Percentiles rank a stretch among this genome's conserved stretches.
These are phyloP conservation scores for Guadua angustifolia DNA, from an alignment of 176 grass and related monocot genomes.

Conservation along the genomic window DNA sequence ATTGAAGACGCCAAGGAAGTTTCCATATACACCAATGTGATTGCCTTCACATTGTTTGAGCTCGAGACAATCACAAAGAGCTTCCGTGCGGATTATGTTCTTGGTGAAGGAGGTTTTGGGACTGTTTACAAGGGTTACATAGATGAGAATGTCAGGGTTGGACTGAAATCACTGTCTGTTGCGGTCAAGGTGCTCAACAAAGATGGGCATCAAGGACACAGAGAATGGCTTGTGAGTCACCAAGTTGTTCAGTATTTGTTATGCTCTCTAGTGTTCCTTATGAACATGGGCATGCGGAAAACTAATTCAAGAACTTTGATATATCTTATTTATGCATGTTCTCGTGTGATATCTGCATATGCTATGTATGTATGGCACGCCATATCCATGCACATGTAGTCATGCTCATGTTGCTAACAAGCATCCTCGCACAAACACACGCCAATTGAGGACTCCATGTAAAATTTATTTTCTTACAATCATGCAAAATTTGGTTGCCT, in stretches of 20 bases:
- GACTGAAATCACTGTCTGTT: slow-evolving; percentile 90
- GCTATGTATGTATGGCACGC: slow-evolving; percentile 10
- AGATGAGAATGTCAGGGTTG: slow-evolving; percentile 98
- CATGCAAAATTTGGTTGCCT: slow-evolving; percentile 5
- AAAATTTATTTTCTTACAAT: no score
- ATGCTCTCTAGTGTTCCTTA: background rate
- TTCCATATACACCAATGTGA: slow-evolving; percentile 94
- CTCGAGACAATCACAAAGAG: slow-evolving; percentile 98
- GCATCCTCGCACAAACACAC: background rate
- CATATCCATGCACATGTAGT: background rate
- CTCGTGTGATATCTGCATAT: background rate
- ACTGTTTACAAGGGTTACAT: slow-evolving; percentile 99
- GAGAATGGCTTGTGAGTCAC: slow-evolving; percentile 98
- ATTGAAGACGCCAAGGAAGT: slow-evolving; percentile 91
- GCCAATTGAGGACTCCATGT: background rate
- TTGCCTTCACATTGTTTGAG: slow-evolving; percentile 91
- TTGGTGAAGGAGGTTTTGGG: slow-evolving; percentile 97
- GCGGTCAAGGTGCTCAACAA: slow-evolving; percentile 99
- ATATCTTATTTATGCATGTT: slow-evolving; percentile 13
- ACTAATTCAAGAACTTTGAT: background rate
- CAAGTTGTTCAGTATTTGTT: slow-evolving; percentile 41
- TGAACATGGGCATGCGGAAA: slow-evolving; percentile 13
- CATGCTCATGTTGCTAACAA: slow-evolving; percentile 12
- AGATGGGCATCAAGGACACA: slow-evolving; percentile 95
- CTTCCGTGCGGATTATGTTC: slow-evolving; percentile 91